These are phyloP conservation scores for Elongisporangium anandrum DNA, from an alignment of 352 stramenopile species.

Conservation along the genomic window DNA sequence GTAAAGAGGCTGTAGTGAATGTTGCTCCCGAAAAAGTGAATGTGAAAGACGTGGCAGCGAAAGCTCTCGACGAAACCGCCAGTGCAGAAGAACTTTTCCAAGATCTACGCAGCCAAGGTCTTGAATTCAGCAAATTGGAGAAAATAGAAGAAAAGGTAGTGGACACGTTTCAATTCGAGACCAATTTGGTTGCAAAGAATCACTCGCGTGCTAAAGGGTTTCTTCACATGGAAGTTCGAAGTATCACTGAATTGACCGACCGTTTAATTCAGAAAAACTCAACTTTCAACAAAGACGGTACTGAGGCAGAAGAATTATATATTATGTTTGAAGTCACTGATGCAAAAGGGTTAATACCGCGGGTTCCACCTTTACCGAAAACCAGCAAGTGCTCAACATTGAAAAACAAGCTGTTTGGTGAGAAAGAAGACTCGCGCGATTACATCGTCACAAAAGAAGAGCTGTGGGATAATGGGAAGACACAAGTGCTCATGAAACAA, in stretches of 20 bases:
- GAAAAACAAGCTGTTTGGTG: constrained; percentile 21
- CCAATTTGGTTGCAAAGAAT: constrained; percentile 19
- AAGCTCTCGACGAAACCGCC: constrained; percentile 31
- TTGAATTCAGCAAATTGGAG: constrained; percentile 49
- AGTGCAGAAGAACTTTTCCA: constrained; percentile 51
- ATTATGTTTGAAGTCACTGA: constrained; percentile 38
- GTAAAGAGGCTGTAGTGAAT: constrained; percentile 36
- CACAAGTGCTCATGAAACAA: constrained; percentile 26
- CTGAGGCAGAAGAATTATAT: constrained; percentile 36
- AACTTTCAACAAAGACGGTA: constrained; percentile 22
- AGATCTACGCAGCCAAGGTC: constrained; percentile 26
- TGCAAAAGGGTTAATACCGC: constrained; percentile 10
- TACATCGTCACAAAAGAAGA: constrained; percentile 29
- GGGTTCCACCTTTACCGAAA: constrained; percentile 5
- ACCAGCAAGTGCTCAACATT: constrained; percentile 4
- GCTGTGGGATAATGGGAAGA: constrained; percentile 26
- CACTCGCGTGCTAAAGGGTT: constrained; percentile 26
- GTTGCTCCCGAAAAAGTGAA: constrained; percentile 47
- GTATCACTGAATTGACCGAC: constrained; percentile 36
- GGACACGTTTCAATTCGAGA: constrained; percentile 21
- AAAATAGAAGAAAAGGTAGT: constrained; percentile 22
- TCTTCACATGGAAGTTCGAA: constrained; percentile 29
- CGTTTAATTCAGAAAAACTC: constrained; percentile 21
- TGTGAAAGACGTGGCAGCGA: constrained; percentile 36
- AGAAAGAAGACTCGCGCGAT: constrained; percentile 7